Evolutionary conservation across 2,329 filamentous ascomycete species (phyloP), one percentile per base, ranked within the genome.

Genomic region (Ceratocystis lukuohia): DNA sequence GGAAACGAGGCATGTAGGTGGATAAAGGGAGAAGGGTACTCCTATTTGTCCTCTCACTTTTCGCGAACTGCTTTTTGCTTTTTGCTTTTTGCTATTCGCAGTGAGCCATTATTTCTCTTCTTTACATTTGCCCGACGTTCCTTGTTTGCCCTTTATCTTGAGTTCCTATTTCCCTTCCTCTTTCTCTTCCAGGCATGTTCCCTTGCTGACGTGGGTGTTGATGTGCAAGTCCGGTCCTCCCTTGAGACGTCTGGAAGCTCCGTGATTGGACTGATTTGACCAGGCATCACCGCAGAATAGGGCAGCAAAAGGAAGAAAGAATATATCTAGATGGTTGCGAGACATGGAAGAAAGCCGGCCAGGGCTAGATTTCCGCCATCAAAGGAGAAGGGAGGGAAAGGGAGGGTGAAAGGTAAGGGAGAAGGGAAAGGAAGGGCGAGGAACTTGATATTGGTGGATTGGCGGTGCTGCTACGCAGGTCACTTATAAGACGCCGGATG

Each of bases 321-420:
- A 41, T 12, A 59, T 59, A 59, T 59, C 56, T 59, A 30, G 56
- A 59, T 59, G 30, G n/a, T 41, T 30, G 17, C 30, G 56, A 59
- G 56, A 59, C 56, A 59, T 37, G 56, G 28, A 15, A 59, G 56
- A 17, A 10, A 30, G 28, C 6, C 56, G 22, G 17, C 3, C 17
- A 37, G 25, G n/a, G 37, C 37, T 41, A 41, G 37, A 15, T 15
- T 41, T 41, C 37, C 3, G 10, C 37, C 15, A 41, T 41, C 37
- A 41, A 41, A 41, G 37, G 37, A 4, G 37, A 41, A 12, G 37
- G 37, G 37, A 12, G 33, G 10, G 8, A 37, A 37, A 10, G 33
- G 33, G 3, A 12, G 10, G 2, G 33, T 10, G 8, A 37, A 37
- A 37, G 37, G 10, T 41, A 41, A 15, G 37, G 12, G 37, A 41